A percentile compares a stretch with the other conserved stretches of the same genome.
These are phyloP conservation scores for Termitomyces sp. DNA, from an alignment of 768 basidiomycete genomes.

Conservation along the genomic window DNA sequence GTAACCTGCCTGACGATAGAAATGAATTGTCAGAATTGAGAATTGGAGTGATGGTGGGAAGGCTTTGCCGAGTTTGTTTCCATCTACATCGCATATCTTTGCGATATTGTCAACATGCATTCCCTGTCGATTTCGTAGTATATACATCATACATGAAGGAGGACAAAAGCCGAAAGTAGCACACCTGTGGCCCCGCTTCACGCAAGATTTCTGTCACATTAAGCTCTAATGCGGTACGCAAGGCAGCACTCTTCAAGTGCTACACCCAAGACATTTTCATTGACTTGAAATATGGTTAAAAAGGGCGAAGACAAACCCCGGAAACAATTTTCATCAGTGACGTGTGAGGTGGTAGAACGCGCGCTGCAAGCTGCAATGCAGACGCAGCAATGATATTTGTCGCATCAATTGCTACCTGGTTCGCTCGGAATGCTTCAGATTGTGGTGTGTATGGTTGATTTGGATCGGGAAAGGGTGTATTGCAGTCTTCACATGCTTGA, in stretches of 20 bases:
- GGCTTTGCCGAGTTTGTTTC: constrained; percentile 23
- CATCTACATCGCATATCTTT: too few relatives aligned
- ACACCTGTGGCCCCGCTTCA: constrained; percentile 26
- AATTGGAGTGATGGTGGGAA: background rate
- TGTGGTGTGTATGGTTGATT: constrained; percentile 19
- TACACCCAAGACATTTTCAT: background rate
- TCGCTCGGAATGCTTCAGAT: constrained; percentile 23
- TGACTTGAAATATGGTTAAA: too few relatives aligned
- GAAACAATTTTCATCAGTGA: too few relatives aligned
- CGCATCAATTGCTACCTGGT: constrained; percentile 21
- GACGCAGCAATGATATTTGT: constrained; percentile 27
- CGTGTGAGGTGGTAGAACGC: background rate
- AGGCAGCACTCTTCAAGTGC: constrained; percentile 18
- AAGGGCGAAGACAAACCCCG: too few relatives aligned
- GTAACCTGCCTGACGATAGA: constrained; percentile 10
- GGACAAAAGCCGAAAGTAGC: background rate
- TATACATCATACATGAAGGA: too few relatives aligned
- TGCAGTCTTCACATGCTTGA: constrained; percentile 14
- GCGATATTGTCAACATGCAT: too few relatives aligned
- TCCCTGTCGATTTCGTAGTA: too few relatives aligned
- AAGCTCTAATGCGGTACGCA: constrained; percentile 18
- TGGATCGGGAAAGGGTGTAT: constrained; percentile 20
- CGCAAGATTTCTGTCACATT: constrained; percentile 27
- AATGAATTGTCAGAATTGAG: background rate
- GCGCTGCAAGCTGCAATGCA: constrained; percentile 25